These are phyloP conservation scores for Prunus dulcis DNA, from an alignment of 306 rosid species.

Conservation along the genomic window DNA sequence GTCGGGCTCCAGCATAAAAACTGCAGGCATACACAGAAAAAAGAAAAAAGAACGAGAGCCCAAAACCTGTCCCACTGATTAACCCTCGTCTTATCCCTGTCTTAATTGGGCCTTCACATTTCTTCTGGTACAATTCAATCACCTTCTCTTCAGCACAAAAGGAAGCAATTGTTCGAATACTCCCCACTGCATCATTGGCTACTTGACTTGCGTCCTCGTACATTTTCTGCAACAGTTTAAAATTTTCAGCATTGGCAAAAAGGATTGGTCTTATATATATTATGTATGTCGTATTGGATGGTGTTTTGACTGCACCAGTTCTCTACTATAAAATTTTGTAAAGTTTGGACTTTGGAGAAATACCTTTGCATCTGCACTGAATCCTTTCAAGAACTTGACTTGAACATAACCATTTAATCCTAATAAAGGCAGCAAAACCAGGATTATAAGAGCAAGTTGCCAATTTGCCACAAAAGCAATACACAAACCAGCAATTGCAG, in stretches of 20 bases:
- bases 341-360: too few species aligned
- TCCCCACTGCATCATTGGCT: constrained; percentile 73
- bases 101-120: constrained; percentile 57
- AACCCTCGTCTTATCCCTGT: constrained; percentile 49
- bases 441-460: constrained; percentile 63
- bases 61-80: constrained; percentile 51
- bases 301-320: neutral
- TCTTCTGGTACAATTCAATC: constrained; percentile 44
- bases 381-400: constrained; percentile 55
- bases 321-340: too few species aligned
- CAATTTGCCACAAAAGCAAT: constrained; percentile 66
- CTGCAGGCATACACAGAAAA: constrained; percentile 42
- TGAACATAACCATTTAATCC: constrained; percentile 50
- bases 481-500: constrained; percentile 48
- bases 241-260: constrained; percentile 4
- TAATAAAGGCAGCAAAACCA: constrained; percentile 54
- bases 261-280: neutral
- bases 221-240: constrained; percentile 43
- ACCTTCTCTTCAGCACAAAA: constrained; percentile 89
- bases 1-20: constrained; percentile 63
- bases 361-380: constrained; percentile 69
- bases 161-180: constrained; percentile 73
- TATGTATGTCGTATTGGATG: neutral
- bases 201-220: constrained; percentile 84
- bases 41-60: constrained; percentile 48